These are phyloP conservation scores for Schoenoplectus triqueter DNA, from an alignment of 202 grass and related monocot genomes.

Conservation along the genomic window DNA sequence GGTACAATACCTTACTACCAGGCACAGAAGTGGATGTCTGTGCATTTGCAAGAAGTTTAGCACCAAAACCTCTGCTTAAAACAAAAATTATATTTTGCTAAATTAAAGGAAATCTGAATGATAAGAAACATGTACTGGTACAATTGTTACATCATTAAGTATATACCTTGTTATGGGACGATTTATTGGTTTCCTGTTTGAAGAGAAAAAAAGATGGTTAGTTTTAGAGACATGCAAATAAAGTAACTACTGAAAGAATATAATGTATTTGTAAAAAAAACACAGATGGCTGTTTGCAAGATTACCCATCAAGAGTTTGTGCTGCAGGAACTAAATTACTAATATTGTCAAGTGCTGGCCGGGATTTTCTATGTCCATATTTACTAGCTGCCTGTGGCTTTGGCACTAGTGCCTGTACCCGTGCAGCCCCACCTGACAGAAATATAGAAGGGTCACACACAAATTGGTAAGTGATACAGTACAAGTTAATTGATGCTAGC, in stretches of 20 bases:
- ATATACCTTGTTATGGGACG: constrained; percentile 39
- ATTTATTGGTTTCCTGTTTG: constrained; percentile 37
- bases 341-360: constrained; percentile 40
- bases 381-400: constrained; percentile 23
- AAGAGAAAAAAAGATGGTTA: constrained; percentile 7
- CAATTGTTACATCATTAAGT: background rate
- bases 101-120: constrained; percentile 11
- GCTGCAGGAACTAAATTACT: constrained; percentile 23
- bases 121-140: background rate
- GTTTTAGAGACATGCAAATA: background rate
- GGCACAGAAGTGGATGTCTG: constrained; percentile 14
- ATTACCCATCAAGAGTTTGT: constrained; percentile 37
- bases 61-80: constrained; percentile 34
- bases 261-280: background rate
- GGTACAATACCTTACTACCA: constrained; percentile 34
- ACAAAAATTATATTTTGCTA: background rate
- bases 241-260: background rate
- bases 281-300: background rate
- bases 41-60: constrained; percentile 38
- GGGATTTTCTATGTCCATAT: constrained; percentile 23
- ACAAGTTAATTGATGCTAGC: no score
- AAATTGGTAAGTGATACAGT: background rate
- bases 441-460: background rate
- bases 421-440: constrained; percentile 26
- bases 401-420: background rate